A percentile compares a stretch with the other conserved stretches of the same genome.
Conservation (phyloP, 2,329 filamentous ascomycete species). For the Ambrosiella xylebori region DNA sequence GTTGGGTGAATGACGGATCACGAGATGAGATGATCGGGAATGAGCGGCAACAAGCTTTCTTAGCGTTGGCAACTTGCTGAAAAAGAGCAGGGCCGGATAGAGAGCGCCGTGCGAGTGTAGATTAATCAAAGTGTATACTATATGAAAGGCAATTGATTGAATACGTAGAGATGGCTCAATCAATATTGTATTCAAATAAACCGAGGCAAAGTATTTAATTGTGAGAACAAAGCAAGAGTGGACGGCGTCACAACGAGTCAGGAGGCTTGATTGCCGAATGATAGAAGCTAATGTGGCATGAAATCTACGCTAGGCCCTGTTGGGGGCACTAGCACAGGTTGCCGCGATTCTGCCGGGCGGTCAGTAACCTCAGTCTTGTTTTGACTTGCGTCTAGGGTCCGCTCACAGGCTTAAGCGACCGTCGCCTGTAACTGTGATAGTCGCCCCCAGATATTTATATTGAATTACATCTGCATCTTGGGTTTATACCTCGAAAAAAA, state of each 20-base stretch:
- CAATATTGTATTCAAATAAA: too few relatives aligned
- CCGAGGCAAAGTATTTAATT: not conserved
- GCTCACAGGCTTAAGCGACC: not conserved
- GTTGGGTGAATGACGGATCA: not conserved
- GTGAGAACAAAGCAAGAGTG: not conserved
- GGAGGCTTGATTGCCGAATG: slow-evolving; percentile 19
- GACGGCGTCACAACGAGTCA: slow-evolving; percentile 15
- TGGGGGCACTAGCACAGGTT: slow-evolving; percentile 14
- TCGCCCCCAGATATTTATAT: not conserved
- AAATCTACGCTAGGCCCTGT: slow-evolving; percentile 22
- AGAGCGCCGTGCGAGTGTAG: not conserved
- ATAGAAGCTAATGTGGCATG: slow-evolving; percentile 27
- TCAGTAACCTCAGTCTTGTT: slow-evolving; percentile 15
- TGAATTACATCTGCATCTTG: not conserved
- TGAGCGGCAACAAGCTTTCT: not conserved
- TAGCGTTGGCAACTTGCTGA: too few relatives aligned
- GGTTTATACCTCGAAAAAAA: not conserved
- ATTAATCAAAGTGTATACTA: not conserved
- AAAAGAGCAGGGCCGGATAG: not conserved
- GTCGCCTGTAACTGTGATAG: too few relatives aligned
- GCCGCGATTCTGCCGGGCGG: slow-evolving; percentile 23
- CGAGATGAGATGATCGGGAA: not conserved
- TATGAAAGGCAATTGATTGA: too few relatives aligned
- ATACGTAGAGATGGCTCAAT: too few relatives aligned
- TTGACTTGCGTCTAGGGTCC: not conserved